These are phyloP conservation scores for Trametes cubensis DNA, from an alignment of 768 basidiomycete genomes.

Conservation along the genomic window DNA sequence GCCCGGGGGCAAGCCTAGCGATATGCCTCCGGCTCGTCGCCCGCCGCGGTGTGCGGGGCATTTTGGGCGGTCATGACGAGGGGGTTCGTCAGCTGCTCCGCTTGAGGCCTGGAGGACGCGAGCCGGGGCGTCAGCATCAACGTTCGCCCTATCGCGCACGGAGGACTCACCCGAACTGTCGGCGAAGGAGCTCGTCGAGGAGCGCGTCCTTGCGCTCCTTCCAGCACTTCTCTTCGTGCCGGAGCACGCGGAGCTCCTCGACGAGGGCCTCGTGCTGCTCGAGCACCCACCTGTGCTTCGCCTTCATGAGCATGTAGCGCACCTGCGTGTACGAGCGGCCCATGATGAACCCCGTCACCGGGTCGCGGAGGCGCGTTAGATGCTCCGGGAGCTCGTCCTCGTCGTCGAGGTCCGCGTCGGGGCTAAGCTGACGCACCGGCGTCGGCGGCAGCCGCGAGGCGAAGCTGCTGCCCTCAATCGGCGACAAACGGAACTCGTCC, in stretches of 20 bases:
- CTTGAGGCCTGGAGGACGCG: constrained; percentile 19
- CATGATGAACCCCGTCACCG: constrained; percentile 61
- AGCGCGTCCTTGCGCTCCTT: constrained; percentile 62
- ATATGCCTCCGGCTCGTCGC: constrained; percentile 12
- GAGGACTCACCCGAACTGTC: constrained; percentile 50
- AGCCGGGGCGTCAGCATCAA: not conserved
- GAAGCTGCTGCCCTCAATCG: constrained; percentile 39
- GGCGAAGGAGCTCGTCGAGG: constrained; percentile 55
- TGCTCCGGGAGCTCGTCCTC: constrained; percentile 58
- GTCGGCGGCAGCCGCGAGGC: constrained; percentile 17
- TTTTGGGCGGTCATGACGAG: constrained; percentile 27
- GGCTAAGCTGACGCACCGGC: constrained; percentile 28
- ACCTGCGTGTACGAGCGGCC: constrained; percentile 72
- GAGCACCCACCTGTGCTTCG: constrained; percentile 70
- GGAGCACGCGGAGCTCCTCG: constrained; percentile 62
- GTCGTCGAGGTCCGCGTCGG: constrained; percentile 28
- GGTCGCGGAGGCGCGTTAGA: constrained; percentile 53
- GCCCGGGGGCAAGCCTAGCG: not conserved
- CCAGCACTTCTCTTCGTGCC: constrained; percentile 55
- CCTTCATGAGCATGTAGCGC: constrained; percentile 76
- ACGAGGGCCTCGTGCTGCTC: constrained; percentile 68
- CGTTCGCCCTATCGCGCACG: no score
- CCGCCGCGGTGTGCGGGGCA: constrained; percentile 9
- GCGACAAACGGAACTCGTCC: constrained; percentile 43
- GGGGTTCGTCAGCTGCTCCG: constrained; percentile 28